Percentiles rank a stretch among this genome's conserved stretches.
phyloP scores from a whole-genome alignment of 768 basidiomycete genomes.

The Tricholoma saponaceum region DNA sequence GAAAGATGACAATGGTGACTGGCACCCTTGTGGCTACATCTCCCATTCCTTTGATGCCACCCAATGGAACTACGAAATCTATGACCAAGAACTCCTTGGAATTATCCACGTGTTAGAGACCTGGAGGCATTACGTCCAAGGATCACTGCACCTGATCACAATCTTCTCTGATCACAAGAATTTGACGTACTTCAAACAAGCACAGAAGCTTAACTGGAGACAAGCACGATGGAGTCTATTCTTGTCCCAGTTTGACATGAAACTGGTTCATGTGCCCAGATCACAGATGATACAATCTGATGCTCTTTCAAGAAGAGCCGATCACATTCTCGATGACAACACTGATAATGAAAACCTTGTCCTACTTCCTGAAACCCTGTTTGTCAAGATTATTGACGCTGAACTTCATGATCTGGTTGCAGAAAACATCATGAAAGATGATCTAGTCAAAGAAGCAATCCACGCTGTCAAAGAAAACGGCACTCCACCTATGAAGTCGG shows the following conservation, averaged over 20 bases:
- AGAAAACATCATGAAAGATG: too few relatives aligned
- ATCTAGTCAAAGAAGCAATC: too few relatives aligned
- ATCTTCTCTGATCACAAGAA: conserved; percentile 22
- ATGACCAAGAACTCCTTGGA: conserved; percentile 41
- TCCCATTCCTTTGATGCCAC: conserved; percentile 14
- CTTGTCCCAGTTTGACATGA: conserved; percentile 2
- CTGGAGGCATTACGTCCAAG: conserved; percentile 26
- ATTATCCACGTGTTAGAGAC: conserved; percentile 32
- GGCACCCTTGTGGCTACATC: conserved; percentile 31
- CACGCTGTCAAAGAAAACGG: too few relatives aligned
- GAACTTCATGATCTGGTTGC: not conserved
- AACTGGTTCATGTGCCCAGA: conserved; percentile 5
- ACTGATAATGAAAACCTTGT: not conserved
- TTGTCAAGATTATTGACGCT: not conserved
- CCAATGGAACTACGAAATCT: conserved; percentile 32
- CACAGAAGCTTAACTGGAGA: conserved; percentile 8
- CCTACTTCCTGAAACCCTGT: not conserved
- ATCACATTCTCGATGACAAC: not conserved
- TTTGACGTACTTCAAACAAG: conserved; percentile 16
- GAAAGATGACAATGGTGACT: conserved; percentile 16
- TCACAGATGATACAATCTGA: conserved; percentile 1
- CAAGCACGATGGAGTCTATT: conserved; percentile 12
- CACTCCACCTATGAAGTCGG: not conserved
- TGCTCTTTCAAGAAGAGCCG: conserved; percentile 2
- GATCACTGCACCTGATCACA: conserved; percentile 5